Base-by-base conservation (phyloP, 2,329 filamentous ascomycete genomes). In the Cladosporium halotolerans region DNA sequence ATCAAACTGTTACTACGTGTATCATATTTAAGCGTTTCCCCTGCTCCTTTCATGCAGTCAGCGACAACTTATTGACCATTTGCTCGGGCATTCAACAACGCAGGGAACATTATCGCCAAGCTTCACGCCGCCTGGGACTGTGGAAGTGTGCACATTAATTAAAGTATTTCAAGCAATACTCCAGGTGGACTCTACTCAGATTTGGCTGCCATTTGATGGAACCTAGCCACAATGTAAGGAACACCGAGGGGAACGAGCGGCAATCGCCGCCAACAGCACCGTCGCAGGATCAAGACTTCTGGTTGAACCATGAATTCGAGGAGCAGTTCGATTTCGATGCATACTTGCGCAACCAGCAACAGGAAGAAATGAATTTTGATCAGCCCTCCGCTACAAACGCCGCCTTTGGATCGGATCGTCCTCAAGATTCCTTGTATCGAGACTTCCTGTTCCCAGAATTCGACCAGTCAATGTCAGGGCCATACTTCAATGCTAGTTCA, bases 201-300 rank as follows among this genome's bases (percentile, higher is more conserved):
- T 3, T 4, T 28, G 7, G 23, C 23, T 7, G 3, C 23, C 23
- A 28, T 7, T 44, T 34, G 32, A 51, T 51, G 48, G 48, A 51
- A 31, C 9, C 18, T 44, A 32, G 40, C 6, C 28, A 44, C 16
- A 33, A 51, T 51, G 48, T 51, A 18, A 51, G 11, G 18, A 32
- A 43, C 9, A 44, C 6, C 7, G 18, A 43, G n/a, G 48, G 44
- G 36, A 23, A 10, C 48, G 18, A 51, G 48, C 48, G 48, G 48
- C 48, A 8, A 23, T 44, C 32, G 40, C 40, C 48, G 32, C 32
- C 39, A 31, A 2, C 13, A 38, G 48, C 42, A 8, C 40, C 43
- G 38, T 19, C 32, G 18, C 48, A 51, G 18, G 31, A 43, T 14
- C 14, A 33, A 13, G 8, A 43, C 11, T n/a, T 14, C n/a, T 39